phyloP scores from a whole-genome alignment of 306 rosid species.

The Cicer pinnatifidum region DNA sequence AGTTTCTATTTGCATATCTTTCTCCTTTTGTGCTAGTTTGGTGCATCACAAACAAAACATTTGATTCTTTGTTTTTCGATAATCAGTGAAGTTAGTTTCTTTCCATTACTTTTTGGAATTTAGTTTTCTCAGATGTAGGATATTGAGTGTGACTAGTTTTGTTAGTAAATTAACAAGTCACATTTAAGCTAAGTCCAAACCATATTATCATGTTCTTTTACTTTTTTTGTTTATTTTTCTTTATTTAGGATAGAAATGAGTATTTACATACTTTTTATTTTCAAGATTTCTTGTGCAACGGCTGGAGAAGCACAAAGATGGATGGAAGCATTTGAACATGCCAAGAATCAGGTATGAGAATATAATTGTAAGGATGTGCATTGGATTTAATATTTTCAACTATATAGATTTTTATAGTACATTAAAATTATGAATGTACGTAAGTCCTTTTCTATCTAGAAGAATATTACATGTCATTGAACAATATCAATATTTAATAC shows the following conservation, averaged over 20 bases:
- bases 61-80: no score
- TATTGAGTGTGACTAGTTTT: no score
- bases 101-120: no score
- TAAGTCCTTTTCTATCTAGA: not conserved
- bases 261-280: slow-evolving; percentile 37
- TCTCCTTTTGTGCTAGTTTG: no score
- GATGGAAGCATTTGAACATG: slow-evolving; percentile 93
- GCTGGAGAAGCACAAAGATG: slow-evolving; percentile 77
- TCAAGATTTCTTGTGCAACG: slow-evolving; percentile 81
- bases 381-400: not conserved
- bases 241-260: slow-evolving; percentile 27
- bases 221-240: not conserved
- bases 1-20: no score
- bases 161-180: no score
- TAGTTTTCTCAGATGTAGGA: no score
- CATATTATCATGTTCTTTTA: no score
- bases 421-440: not conserved
- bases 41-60: no score
- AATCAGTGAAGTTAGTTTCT: no score
- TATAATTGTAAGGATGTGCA: slow-evolving; percentile 26
- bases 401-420: no score
- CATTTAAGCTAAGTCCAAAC: no score
- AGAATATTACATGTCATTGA: slow-evolving; percentile 5
- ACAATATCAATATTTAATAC: not conserved
- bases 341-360: slow-evolving; percentile 81